Base-by-base conservation (phyloP, 2,329 filamentous ascomycete genomes). In the Fusarium longipes region DNA sequence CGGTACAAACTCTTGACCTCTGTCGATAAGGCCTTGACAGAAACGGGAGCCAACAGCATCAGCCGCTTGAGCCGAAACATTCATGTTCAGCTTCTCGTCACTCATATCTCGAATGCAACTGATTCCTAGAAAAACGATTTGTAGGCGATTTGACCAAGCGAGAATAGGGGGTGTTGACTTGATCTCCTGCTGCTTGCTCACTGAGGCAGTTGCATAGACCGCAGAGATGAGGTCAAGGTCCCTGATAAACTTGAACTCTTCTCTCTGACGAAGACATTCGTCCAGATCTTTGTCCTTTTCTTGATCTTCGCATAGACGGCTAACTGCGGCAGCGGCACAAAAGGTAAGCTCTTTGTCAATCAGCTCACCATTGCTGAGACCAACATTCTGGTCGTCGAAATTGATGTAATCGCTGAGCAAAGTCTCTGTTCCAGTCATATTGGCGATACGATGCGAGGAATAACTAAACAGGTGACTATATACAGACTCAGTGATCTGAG, bases 361-460 rank as follows among this genome's bases (percentile, higher is more conserved):
- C 12, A 39, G 15, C 11, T 39, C 55, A 22, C 6, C 9, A 4
- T 18, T 27, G 12, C 30, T 58, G 20, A 58, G 42, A 1, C 22
- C 40, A 6, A 11, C 27, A 3, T 47, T 47, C 18, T 58, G 55
- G 5, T 58, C 51, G 5, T 5, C 12, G 2, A 58, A 58, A 14
- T 58, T 58, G 25, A 57, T 39, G 51, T 57, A 58, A 7, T 48
- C 51, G 15, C 51, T 27, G 8, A 45, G 25, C 15, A 57, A 42
- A 27, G 55, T 38, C 14, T 57, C 20, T 32, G 18, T 17, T 22
- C 14, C 30, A 5, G 17, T 10, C 55, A 57, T 57, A 4, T 6
- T 57, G 25, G 14, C 15, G 14, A 8, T 8, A 2, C 0, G 12
- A 22, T 5, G 6, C 5, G 24, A 10, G 1, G 25, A 22, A 18